phyloP scores from a whole-genome alignment of 768 basidiomycete species.

The Boletellus emodensis region DNA sequence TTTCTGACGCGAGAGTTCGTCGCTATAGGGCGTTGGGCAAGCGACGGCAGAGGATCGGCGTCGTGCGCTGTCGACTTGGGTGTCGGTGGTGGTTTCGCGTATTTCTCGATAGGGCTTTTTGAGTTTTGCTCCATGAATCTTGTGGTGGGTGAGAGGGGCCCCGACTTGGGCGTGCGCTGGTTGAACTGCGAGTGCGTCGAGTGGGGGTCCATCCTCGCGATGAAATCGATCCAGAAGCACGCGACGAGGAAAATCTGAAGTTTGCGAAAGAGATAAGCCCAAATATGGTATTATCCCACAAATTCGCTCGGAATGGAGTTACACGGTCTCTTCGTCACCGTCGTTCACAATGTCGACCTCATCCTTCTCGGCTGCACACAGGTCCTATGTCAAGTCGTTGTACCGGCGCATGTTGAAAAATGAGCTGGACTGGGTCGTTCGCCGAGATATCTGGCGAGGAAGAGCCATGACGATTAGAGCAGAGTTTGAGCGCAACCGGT shows the following conservation, averaged over 20 bases:
- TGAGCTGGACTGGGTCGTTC: constrained; percentile 84
- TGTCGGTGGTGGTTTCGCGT: constrained; percentile 37
- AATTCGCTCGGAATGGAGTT: constrained; percentile 3
- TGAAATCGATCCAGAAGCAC: neutral
- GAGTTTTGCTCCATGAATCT: constrained; percentile 43
- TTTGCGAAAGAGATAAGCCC: constrained; percentile 3
- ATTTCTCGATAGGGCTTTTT: constrained; percentile 43
- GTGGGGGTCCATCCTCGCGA: constrained; percentile 65
- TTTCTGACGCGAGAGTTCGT: constrained; percentile 77
- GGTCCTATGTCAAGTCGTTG: constrained; percentile 84
- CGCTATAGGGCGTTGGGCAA: constrained; percentile 55
- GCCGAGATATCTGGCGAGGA: constrained; percentile 80
- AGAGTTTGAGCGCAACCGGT: constrained; percentile 92
- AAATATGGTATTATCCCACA: constrained; percentile 13
- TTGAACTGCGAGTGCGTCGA: constrained; percentile 74
- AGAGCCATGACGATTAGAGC: constrained; percentile 85
- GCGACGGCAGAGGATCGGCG: constrained; percentile 12
- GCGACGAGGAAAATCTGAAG: neutral
- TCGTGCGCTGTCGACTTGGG: constrained; percentile 20
- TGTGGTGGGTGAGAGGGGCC: constrained; percentile 46
- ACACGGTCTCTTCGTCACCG: constrained; percentile 3
- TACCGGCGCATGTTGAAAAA: constrained; percentile 87
- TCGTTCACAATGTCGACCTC: constrained; percentile 45
- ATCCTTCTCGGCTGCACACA: constrained; percentile 71
- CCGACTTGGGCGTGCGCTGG: constrained; percentile 63